Base-by-base conservation (phyloP, 73 alveolate genomes). In the Paramecium bursaria region DNA sequence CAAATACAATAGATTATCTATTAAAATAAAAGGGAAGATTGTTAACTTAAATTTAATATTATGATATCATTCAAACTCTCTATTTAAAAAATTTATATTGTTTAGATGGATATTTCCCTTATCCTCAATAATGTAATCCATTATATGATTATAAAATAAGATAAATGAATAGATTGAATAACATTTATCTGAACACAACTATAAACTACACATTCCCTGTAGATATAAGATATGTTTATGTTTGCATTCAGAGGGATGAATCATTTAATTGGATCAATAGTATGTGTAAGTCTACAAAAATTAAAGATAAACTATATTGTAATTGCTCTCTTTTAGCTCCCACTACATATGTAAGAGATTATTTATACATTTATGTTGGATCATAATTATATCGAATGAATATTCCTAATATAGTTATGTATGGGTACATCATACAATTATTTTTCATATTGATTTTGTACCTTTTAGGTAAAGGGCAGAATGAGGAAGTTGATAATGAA, bases 301-400 rank as follows among this genome's bases (percentile, higher is more conserved):
- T 4, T 0, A 51, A 51, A 25, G 2, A 17, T 11, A 4, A 33
- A 5, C 13, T 26, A 11, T 51, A 11, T 51, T 51, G 74, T 15
- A 51, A 51, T 51, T 51, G 74, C 27, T 26, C 74, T 13, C 23
- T 19, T 2, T 44, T 51, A 25, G 74, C 74, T 51, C 74, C 74
- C 11, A 51, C 74, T 21, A 51, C 74, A 1, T n/a, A n/a, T 51
- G 23, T 33, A 2, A 51, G 27, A 26, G 74, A 51, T 21, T 51
- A 51, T 9, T 19, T 25, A 26, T 10, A 4, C n/a, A 1, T 51
- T 21, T 51, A 51, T 51, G 0, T 25, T 25, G 74, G 74, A 0
- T 2, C 15, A 13, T 4, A 19, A 51, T 33, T 17, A 51, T 51
- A 26, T 22, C 1, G 2, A 22, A 10, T 51, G n/a, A 19, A 1